Percentiles rank a stretch among this genome's conserved stretches.
These are phyloP conservation scores for Combretum micranthum DNA, from an alignment of 345 rosid genomes.

Conservation along the genomic window DNA sequence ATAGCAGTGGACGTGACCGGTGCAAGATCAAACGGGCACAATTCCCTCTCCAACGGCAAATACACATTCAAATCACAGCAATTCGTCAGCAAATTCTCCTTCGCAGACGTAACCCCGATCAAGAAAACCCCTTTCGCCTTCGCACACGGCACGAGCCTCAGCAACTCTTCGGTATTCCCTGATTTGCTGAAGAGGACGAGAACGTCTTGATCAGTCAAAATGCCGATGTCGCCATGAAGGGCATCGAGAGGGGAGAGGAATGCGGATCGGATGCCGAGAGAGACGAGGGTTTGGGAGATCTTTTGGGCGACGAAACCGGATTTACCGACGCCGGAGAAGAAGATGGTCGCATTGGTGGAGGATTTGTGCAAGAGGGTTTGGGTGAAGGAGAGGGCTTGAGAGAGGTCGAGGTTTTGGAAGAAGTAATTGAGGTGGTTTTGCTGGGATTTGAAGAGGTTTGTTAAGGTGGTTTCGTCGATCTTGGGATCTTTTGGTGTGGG, in stretches of 20 bases:
- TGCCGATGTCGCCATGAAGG: constrained; percentile 92
- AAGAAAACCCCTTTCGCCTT: constrained; percentile 60
- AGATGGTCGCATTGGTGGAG: constrained; percentile 48
- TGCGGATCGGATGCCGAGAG: constrained; percentile 65
- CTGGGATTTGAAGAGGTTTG: constrained; percentile 77
- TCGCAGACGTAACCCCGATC: constrained; percentile 77
- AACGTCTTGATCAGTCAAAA: constrained; percentile 40
- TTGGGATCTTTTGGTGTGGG: constrained; percentile 13
- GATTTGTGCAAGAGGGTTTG: constrained; percentile 43
- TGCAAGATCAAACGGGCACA: constrained; percentile 91
- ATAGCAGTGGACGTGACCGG: constrained; percentile 97
- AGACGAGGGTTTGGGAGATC: constrained; percentile 84
- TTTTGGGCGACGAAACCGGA: constrained; percentile 93
- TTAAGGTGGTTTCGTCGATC: constrained; percentile 50
- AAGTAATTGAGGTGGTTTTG: constrained; percentile 88
- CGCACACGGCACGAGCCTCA: constrained; percentile 88
- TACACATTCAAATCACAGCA: constrained; percentile 77
- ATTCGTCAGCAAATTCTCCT: constrained; percentile 52
- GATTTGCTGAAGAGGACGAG: constrained; percentile 82
- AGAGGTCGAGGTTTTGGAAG: constrained; percentile 71
- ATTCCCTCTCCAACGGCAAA: constrained; percentile 79
- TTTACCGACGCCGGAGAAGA: constrained; percentile 95
- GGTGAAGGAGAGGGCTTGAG: constrained; percentile 67
- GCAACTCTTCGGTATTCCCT: constrained; percentile 84
- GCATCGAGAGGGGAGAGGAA: constrained; percentile 88